Conservation (phyloP, 768 basidiomycete species). For the Mycena capillaripes region DNA sequence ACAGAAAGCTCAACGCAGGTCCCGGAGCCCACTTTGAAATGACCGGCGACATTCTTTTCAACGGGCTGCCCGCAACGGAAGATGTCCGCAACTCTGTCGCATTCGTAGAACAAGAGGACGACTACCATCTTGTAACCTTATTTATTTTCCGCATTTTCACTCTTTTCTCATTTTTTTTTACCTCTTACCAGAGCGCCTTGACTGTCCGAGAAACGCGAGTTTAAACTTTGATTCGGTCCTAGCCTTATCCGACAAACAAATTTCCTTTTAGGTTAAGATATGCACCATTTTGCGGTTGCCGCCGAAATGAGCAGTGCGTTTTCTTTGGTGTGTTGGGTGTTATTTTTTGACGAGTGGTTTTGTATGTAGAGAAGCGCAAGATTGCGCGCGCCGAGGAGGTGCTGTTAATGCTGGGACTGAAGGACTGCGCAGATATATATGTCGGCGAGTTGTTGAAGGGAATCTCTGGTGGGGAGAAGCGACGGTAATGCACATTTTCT, state of each 20-base stretch:
- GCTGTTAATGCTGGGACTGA: constrained; percentile 58
- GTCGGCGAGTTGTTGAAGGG: constrained; percentile 58
- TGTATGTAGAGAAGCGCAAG: constrained; percentile 46
- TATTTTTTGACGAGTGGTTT: neutral
- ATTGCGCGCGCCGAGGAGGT: constrained; percentile 61
- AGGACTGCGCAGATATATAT: constrained; percentile 59
- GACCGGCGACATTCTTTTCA: constrained; percentile 37
- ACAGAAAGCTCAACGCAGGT: constrained; percentile 34
- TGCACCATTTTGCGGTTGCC: constrained; percentile 32
- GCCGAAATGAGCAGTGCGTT: constrained; percentile 35
- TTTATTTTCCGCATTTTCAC: too few relatives aligned
- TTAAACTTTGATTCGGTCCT: neutral
- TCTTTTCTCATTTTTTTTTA: too few relatives aligned
- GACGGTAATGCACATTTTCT: neutral
- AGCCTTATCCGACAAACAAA: constrained; percentile 10
- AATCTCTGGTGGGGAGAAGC: constrained; percentile 47
- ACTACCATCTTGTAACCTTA: constrained; percentile 29
- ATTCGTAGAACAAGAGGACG: constrained; percentile 38
- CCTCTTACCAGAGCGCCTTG: constrained; percentile 22
- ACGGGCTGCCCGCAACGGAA: constrained; percentile 43
- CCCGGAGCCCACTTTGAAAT: constrained; percentile 35
- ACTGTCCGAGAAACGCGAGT: constrained; percentile 34
- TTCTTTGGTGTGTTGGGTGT: too few relatives aligned
- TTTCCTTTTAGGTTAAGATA: constrained; percentile 30
- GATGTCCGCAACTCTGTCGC: constrained; percentile 32